Evolutionary conservation across 352 stramenopile genomes (phyloP).

Genomic region (Lagenidium giganteum): DNA sequence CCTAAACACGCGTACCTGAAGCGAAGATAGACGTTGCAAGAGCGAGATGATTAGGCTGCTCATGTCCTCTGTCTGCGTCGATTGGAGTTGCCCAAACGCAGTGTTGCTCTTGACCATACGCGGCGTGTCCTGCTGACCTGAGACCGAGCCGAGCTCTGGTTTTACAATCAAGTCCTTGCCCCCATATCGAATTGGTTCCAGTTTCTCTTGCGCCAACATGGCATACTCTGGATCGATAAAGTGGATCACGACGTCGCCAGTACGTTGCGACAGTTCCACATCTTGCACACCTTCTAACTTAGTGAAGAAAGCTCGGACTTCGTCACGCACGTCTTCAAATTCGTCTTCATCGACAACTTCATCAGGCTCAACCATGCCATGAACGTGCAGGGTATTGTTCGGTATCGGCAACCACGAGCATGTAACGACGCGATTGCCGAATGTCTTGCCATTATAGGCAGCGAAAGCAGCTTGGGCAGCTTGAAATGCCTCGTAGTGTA

Average conservation of each 20-base stretch:
- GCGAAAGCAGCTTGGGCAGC: conserved; percentile 10
- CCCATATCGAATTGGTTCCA: too few species aligned
- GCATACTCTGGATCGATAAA: too few species aligned
- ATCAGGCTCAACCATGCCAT: conserved; percentile 29
- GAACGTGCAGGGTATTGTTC: not conserved
- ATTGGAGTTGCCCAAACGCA: too few species aligned
- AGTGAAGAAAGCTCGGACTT: conserved; percentile 30
- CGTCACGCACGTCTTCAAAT: conserved; percentile 27
- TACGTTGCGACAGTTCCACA: conserved; percentile 12
- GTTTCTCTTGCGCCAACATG: too few species aligned
- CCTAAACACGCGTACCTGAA: conserved; percentile 22
- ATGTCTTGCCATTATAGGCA: conserved; percentile 13
- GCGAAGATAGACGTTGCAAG: conserved; percentile 28
- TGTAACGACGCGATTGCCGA: conserved; percentile 9
- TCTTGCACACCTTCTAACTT: conserved; percentile 16
- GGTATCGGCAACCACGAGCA: conserved; percentile 8
- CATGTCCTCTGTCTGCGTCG: conserved; percentile 1
- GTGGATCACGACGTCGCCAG: conserved; percentile 10
- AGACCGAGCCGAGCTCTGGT: too few species aligned
- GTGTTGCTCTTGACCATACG: too few species aligned
- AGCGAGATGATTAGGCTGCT: conserved; percentile 16
- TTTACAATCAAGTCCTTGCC: too few species aligned
- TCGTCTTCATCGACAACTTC: conserved; percentile 57
- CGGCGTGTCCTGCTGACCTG: too few species aligned
- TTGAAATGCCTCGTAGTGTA: conserved; percentile 4